Evolutionary conservation across 768 basidiomycete species (phyloP).

Genomic region (Pulveroboletus sp.): DNA sequence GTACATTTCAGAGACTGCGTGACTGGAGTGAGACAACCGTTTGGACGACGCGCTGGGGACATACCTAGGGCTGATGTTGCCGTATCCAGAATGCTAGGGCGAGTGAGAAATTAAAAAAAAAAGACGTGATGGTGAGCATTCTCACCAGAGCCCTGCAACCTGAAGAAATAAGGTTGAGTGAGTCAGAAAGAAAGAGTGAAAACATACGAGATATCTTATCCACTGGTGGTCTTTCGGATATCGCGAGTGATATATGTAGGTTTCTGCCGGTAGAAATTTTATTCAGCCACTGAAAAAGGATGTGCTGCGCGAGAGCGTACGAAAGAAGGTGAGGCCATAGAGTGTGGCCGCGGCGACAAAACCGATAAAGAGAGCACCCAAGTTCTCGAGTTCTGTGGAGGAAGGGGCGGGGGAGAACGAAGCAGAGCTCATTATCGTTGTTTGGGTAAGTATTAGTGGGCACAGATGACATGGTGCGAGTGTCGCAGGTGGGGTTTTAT

Average conservation of each 20-base stretch:
- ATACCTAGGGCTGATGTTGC: conserved; percentile 22
- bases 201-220: conserved; percentile 21
- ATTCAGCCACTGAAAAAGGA: neutral
- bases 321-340: conserved; percentile 34
- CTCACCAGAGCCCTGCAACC: conserved; percentile 23
- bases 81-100: conserved; percentile 21
- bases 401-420: conserved; percentile 6
- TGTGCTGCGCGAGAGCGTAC: conserved; percentile 9
- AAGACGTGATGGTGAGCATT: neutral
- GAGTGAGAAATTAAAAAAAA: neutral
- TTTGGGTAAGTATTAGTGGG: neutral
- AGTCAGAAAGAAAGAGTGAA: neutral
- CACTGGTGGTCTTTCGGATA: conserved; percentile 18
- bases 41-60: neutral
- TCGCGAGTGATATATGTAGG: conserved; percentile 28
- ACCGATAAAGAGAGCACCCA: conserved; percentile 25
- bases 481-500: conserved; percentile 4
- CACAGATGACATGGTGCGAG: conserved; percentile 1
- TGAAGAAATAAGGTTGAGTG: neutral
- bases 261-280: conserved; percentile 11
- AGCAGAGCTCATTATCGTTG: conserved; percentile 15
- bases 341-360: conserved; percentile 24
- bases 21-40: conserved; percentile 3
- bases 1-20: conserved; percentile 27
- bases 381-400: conserved; percentile 21